Conservation (phyloP, 2,329 filamentous ascomycete genomes). For the Cercospora brassicicola region DNA sequence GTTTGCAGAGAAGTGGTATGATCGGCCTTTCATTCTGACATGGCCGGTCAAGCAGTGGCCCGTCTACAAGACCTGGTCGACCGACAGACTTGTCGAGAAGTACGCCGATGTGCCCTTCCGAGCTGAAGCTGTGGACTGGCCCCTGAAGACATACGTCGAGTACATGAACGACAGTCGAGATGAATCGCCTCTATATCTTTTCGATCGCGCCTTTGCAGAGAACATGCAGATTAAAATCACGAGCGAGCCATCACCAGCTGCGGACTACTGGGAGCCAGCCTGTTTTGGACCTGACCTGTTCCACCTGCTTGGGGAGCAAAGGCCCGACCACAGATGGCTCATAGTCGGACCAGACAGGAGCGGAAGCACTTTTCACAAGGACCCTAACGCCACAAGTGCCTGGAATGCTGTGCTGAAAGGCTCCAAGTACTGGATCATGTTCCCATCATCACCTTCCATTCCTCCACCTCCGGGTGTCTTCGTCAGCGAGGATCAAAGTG, state of each 20-base stretch:
- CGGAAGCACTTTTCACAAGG: conserved; percentile 88
- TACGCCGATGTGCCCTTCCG: conserved; percentile 72
- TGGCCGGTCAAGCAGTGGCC: conserved; percentile 80
- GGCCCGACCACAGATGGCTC: conserved; percentile 88
- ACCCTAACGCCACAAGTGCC: conserved; percentile 69
- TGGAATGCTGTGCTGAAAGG: conserved; percentile 94
- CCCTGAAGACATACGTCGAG: conserved; percentile 71
- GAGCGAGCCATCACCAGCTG: conserved; percentile 41
- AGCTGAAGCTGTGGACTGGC: conserved; percentile 93
- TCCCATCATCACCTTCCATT: conserved; percentile 65
- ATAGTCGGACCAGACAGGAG: conserved; percentile 85
- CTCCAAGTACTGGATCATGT: conserved; percentile 98
- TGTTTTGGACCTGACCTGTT: conserved; percentile 89
- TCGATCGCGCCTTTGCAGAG: conserved; percentile 80
- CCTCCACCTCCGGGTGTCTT: conserved; percentile 83
- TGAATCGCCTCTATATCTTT: conserved; percentile 89
- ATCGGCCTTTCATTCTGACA: conserved; percentile 83
- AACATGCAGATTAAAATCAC: conserved; percentile 73
- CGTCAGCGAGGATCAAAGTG: conserved; percentile 83
- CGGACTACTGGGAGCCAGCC: conserved; percentile 73
- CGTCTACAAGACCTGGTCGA: conserved; percentile 70
- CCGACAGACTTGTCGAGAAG: conserved; percentile 62
- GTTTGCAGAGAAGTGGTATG: conserved; percentile 73
- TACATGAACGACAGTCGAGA: conserved; percentile 73
- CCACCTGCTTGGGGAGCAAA: conserved; percentile 69